Percentiles rank a stretch among this genome's conserved stretches.
These are phyloP conservation scores for Yamadazyma membranifaciens DNA, from an alignment of 1,139 yeast species.

Conservation along the genomic window DNA sequence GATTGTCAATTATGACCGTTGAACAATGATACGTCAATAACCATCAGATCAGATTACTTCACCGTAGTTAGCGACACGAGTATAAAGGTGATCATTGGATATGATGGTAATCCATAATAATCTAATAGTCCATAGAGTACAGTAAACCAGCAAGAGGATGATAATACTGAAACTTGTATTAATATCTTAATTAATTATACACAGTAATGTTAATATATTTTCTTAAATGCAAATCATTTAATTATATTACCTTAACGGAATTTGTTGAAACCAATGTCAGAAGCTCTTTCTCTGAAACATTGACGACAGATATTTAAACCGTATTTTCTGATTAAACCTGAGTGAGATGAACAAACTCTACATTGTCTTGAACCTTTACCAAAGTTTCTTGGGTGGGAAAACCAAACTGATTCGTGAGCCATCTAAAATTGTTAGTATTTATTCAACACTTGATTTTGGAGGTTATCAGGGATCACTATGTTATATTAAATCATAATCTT, in stretches of 20 bases:
- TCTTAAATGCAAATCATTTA: constrained; percentile 10
- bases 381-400: constrained; percentile 99
- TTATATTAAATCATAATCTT: too few species aligned
- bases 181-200: constrained; percentile 21
- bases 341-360: constrained; percentile 98
- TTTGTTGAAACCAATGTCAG: constrained; percentile 99
- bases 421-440: constrained; percentile 57
- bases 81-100: too few species aligned
- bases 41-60: too few species aligned
- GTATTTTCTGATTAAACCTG: constrained; percentile 99
- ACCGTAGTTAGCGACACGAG: too few species aligned
- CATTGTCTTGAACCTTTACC: constrained; percentile 99
- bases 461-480: too few species aligned
- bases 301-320: constrained; percentile 99
- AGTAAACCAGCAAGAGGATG: neutral
- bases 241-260: constrained; percentile 67
- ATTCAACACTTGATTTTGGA: too few species aligned
- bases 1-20: too few species aligned
- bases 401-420: constrained; percentile 99
- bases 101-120: too few species aligned
- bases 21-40: too few species aligned
- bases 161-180: constrained; percentile 7
- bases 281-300: constrained; percentile 99
- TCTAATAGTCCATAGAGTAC: neutral
- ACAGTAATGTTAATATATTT: constrained; percentile 18